Percentiles rank a stretch among this genome's conserved stretches.
phyloP scores from a whole-genome alignment of 1,284 basidiomycete genomes.

The Thecaphora frezii region DNA sequence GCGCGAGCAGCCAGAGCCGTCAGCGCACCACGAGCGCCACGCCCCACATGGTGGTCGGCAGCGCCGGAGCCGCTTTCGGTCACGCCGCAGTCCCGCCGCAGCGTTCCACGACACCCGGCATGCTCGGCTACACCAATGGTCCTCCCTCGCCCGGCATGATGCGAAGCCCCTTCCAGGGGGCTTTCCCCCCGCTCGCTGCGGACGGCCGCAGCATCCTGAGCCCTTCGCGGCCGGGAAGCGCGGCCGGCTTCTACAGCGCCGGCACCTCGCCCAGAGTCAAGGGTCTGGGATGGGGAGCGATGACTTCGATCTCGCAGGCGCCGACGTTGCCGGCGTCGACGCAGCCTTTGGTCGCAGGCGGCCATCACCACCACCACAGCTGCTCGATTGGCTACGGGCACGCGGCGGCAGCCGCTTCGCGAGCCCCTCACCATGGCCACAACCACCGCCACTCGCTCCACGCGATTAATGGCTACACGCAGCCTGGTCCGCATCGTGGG shows the following conservation, averaged over 20 bases:
- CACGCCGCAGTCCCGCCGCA: slow-evolving; percentile 6
- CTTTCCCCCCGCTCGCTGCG: slow-evolving; percentile 10
- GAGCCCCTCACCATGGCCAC: slow-evolving; percentile 9
- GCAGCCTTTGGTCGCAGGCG: slow-evolving; percentile 1
- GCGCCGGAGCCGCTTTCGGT: slow-evolving; percentile 17
- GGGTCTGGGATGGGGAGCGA: slow-evolving; percentile 46
- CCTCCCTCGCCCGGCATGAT: slow-evolving; percentile 29
- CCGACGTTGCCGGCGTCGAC: slow-evolving; percentile 7
- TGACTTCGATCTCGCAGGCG: slow-evolving; percentile 35
- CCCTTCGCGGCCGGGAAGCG: slow-evolving; percentile 33
- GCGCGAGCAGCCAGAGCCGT: slow-evolving; percentile 19
- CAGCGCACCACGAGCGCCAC: slow-evolving; percentile 24
- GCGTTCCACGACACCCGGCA: not conserved
- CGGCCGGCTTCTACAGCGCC: slow-evolving; percentile 21
- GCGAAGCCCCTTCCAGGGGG: slow-evolving; percentile 31
- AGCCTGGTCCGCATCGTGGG: slow-evolving; percentile 14
- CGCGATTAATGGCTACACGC: slow-evolving; percentile 7
- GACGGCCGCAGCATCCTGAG: slow-evolving; percentile 6
- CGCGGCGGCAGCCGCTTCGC: slow-evolving; percentile 22
- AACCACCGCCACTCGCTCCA: slow-evolving; percentile 16
- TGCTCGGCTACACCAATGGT: not conserved
- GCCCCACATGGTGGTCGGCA: slow-evolving; percentile 34
- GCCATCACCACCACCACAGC: slow-evolving; percentile 21
- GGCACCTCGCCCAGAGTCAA: slow-evolving; percentile 46
- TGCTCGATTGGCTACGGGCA: slow-evolving; percentile 25